These are phyloP conservation scores for Pyrrhoderma noxium DNA, from an alignment of 1,284 basidiomycete genomes.

Conservation along the genomic window DNA sequence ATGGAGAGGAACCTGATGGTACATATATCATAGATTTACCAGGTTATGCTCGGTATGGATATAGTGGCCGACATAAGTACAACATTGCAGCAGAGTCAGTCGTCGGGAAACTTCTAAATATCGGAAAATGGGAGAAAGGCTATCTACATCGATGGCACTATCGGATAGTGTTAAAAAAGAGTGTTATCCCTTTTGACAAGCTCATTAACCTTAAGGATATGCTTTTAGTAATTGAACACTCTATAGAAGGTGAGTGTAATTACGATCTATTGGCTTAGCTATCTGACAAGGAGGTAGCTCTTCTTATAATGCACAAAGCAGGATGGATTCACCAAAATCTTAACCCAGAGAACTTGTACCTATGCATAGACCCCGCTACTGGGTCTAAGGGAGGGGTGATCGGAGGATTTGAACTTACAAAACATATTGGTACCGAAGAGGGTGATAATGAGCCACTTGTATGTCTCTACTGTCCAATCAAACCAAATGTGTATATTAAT, in stretches of 20 bases:
- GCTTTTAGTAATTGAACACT: neutral
- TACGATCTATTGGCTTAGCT: neutral
- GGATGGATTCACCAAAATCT: neutral
- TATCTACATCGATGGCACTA: neutral
- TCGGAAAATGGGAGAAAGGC: neutral
- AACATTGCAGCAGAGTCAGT: no score
- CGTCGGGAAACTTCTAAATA: neutral
- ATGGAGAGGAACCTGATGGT: neutral
- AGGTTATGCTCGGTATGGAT: no score
- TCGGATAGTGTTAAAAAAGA: slow-evolving; percentile 4
- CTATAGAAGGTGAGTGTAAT: neutral
- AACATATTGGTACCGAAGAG: neutral
- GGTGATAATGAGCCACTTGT: neutral
- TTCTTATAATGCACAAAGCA: neutral
- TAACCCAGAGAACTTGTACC: slow-evolving; percentile 3
- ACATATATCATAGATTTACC: neutral
- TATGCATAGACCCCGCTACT: neutral
- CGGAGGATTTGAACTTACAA: slow-evolving; percentile 5
- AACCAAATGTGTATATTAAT: no score
- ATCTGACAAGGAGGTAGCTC: no score
- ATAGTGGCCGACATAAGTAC: no score
- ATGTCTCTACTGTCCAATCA: neutral
- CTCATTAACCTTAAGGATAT: neutral
- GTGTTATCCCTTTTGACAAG: neutral
- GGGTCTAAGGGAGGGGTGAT: neutral